phyloP scores from a whole-genome alignment of 306 rosid species.

The Pterocarpus macrocarpus region DNA sequence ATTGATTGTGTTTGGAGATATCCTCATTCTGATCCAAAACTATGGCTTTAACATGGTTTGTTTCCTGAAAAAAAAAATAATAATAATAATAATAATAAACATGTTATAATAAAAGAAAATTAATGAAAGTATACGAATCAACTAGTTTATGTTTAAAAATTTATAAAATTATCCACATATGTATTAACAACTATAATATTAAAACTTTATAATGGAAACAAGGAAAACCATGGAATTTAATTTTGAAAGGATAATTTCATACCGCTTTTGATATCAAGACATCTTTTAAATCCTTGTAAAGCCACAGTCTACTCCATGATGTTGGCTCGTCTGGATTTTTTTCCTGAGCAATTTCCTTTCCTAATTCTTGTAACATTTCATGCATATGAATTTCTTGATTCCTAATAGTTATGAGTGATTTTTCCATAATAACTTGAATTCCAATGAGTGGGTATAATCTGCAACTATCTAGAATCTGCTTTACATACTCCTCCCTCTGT shows the following conservation, averaged over 20 bases:
- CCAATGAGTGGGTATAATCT: no score
- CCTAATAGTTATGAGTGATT: conserved; percentile 31
- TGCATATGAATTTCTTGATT: conserved; percentile 44
- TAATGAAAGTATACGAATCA: neutral
- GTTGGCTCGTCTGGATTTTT: neutral
- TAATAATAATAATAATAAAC: neutral
- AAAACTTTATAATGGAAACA: no score
- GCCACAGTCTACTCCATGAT: no score
- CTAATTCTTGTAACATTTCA: conserved; percentile 35
- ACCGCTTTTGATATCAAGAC: conserved; percentile 17
- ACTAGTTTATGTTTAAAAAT: neutral
- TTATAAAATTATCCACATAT: neutral
- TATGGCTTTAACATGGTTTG: conserved; percentile 39
- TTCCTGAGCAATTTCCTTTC: conserved; percentile 26
- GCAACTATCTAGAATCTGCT: no score
- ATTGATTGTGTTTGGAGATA: neutral
- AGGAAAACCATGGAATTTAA: neutral
- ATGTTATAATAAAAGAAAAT: neutral
- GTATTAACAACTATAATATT: no score
- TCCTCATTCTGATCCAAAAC: conserved; percentile 1
- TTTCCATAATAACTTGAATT: no score
- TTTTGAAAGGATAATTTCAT: neutral
- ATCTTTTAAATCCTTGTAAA: neutral
- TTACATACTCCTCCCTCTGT: no score
- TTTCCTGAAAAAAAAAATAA: conserved; percentile 29